Evolutionary conservation across 116 monocot species (phyloP).

Genomic region (Trichopus zeylanicus): DNA sequence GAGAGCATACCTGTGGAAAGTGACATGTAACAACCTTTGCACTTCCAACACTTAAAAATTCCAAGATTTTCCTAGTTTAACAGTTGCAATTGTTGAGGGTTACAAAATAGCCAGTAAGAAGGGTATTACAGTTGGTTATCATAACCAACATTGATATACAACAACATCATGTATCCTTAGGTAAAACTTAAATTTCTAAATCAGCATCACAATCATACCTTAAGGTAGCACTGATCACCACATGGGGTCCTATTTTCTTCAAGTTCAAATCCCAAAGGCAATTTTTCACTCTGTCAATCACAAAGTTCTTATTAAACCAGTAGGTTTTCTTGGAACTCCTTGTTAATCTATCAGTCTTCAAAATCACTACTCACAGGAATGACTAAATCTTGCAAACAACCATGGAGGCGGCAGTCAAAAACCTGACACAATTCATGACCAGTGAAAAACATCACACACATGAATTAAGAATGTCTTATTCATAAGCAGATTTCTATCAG

Average conservation of each 20-base stretch:
- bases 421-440: constrained; percentile 28
- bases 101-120: no score
- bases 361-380: constrained; percentile 53
- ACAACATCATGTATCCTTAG: no score
- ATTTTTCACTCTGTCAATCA: constrained; percentile 80
- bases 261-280: constrained; percentile 39
- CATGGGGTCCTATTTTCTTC: constrained; percentile 72
- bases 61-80: no score
- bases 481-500: constrained; percentile 29
- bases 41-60: no score
- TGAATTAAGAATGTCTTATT: constrained; percentile 62
- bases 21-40: no score
- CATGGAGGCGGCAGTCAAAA: constrained; percentile 96
- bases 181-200: no score
- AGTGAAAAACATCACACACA: constrained; percentile 24
- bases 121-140: no score
- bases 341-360: constrained; percentile 8
- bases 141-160: no score
- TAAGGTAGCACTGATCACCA: constrained; percentile 77
- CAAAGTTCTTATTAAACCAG: constrained; percentile 14
- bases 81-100: no score
- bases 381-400: constrained; percentile 77
- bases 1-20: no score
- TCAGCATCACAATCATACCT: constrained; percentile 49
- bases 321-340: constrained; percentile 5